Evolutionary conservation across 805 yeast genomes (phyloP), one percentile per base, ranked within the genome.

Genomic region (Saturnispora gosingensis): DNA sequence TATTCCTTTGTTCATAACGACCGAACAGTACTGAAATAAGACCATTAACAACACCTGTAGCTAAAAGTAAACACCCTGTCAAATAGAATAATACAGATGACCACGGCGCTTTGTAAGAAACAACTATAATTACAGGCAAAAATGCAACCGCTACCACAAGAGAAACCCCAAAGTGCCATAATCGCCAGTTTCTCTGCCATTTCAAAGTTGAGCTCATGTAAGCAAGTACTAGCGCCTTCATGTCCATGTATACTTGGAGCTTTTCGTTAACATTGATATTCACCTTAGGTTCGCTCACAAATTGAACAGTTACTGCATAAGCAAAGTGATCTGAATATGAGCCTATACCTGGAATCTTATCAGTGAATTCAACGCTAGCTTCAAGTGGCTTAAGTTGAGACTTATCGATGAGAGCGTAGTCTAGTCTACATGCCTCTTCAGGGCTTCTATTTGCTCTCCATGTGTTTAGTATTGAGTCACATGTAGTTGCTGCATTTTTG

Each of bases 301-400:
- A 44, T 46, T 70, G 63, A 42, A 80, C 58, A 1, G 72, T 67
- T 42, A 80, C 74, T 1, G 74, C 59, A 59, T 84, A 86, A 0
- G 91, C 99, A 73, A 93, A 93, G 70, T 93, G 99, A 63, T 93
- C 99, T 0, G 97, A 88, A 55, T 78, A 83, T 4, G 95, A 85
- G 27, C 95, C 88, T 1, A 86, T 72, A 1, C 70, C 73, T 0
- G 85, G 83, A 8, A 87, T 68, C 22, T 65, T 61, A 45, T 87
- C 96, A 1, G 88, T 82, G 61, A 93, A 90, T 28, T 74, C 75
- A 2, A 89, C 97, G 6, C 72, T 66, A 0, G 95, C 89, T n/a
- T 72, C 73, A 1, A 76, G 53, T 0, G 88, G 83, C 2, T 58
- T 64, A 22, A 89, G 68, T 46, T 70, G 69, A 0, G 66, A 56